Conservation (phyloP, 805 yeast species). For the Candida ponderosae region DNA sequence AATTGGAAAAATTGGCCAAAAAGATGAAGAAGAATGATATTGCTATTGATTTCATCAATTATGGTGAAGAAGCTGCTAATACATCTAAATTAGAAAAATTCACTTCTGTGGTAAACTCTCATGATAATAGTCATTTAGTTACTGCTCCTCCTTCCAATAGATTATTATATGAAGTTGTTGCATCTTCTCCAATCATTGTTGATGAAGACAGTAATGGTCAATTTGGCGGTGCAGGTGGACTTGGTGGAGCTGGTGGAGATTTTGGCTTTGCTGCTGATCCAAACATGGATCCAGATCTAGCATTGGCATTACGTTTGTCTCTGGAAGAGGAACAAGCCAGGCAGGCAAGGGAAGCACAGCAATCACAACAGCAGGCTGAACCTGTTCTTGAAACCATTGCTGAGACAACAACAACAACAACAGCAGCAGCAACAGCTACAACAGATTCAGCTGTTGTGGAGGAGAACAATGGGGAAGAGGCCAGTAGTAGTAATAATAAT, state of each 20-base stretch:
- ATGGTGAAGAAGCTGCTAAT: constrained; percentile 82
- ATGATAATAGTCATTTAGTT: constrained; percentile 73
- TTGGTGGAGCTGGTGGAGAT: constrained; percentile 38
- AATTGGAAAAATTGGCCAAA: constrained; percentile 78
- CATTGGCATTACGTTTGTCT: constrained; percentile 89
- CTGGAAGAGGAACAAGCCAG: constrained; percentile 91
- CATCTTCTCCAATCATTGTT: constrained; percentile 64
- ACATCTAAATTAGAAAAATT: constrained; percentile 75
- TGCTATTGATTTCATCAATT: constrained; percentile 83
- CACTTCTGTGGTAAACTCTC: constrained; percentile 58
- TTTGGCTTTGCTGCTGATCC: constrained; percentile 77
- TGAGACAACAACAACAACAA: neutral
- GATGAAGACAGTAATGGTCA: constrained; percentile 53
- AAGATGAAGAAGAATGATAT: constrained; percentile 89
- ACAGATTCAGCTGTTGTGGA: too few species aligned
- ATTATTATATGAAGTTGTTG: constrained; percentile 73
- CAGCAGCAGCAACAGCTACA: too few species aligned
- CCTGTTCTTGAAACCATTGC: constrained; percentile 2
- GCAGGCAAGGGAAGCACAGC: constrained; percentile 64
- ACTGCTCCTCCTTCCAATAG: constrained; percentile 87
- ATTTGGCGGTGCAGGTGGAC: constrained; percentile 34
- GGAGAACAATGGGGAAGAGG: too few species aligned
- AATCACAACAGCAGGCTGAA: constrained; percentile 8
- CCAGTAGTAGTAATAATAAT: neutral
- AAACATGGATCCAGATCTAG: constrained; percentile 92